Evolutionary conservation across 495 filamentous ascomycete species (phyloP).

Genomic region (Aspergillus avenaceus): DNA sequence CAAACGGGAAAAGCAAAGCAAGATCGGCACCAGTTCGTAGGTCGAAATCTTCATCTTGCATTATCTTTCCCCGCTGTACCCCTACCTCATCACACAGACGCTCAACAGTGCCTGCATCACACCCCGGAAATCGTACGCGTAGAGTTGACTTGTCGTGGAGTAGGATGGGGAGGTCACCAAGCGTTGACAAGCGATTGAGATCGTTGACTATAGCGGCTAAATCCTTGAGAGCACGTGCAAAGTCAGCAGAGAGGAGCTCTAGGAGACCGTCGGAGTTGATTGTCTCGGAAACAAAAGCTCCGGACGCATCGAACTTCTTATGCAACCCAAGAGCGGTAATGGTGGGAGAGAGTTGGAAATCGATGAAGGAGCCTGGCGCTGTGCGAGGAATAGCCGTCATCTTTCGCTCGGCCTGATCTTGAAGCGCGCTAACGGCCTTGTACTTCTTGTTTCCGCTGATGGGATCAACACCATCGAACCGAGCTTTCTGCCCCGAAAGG

Average conservation of each 20-base stretch:
- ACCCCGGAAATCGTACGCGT: constrained; percentile 84
- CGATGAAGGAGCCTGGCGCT: constrained; percentile 72
- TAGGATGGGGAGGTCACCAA: constrained; percentile 80
- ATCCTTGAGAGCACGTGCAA: constrained; percentile 81
- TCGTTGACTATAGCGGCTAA: constrained; percentile 76
- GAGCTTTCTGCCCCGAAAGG: constrained; percentile 79
- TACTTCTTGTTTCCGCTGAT: constrained; percentile 71
- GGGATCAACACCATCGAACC: constrained; percentile 70
- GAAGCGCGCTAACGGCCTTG: constrained; percentile 61
- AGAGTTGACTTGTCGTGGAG: constrained; percentile 61
- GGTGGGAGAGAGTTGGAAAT: constrained; percentile 83
- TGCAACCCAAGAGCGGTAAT: constrained; percentile 67
- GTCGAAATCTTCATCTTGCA: constrained; percentile 74
- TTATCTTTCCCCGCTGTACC: constrained; percentile 68
- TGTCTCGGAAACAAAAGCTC: constrained; percentile 36
- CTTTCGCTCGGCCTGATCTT: constrained; percentile 63
- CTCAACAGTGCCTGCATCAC: constrained; percentile 80
- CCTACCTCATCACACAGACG: constrained; percentile 82
- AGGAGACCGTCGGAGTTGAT: constrained; percentile 78
- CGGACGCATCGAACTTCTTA: constrained; percentile 26
- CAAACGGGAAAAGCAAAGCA: constrained; percentile 82
- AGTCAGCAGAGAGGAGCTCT: constrained; percentile 80
- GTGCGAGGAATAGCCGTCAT: constrained; percentile 49
- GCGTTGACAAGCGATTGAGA: constrained; percentile 64
- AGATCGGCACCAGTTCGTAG: constrained; percentile 57